Percentiles rank a stretch among this genome's conserved stretches.
phyloP scores from a whole-genome alignment of 2,329 filamentous ascomycete genomes.

The Ambrosiella beaveri region DNA sequence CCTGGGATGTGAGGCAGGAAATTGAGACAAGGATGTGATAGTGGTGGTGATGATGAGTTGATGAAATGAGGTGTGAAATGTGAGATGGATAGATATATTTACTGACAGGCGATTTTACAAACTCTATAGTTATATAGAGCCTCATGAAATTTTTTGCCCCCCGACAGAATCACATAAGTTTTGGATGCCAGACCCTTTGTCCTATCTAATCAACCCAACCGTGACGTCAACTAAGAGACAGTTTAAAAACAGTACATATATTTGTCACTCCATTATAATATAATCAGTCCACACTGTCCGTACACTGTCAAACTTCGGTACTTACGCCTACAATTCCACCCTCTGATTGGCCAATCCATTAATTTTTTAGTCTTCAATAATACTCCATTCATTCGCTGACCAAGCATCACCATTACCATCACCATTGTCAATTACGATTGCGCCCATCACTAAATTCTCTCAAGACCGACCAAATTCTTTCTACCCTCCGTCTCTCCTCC shows the following conservation, averaged over 20 bases:
- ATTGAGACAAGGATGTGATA: background rate
- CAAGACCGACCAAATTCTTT: background rate
- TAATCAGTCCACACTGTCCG: background rate
- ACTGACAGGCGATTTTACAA: too few relatives aligned
- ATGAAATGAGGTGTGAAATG: too few relatives aligned
- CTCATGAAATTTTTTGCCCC: too few relatives aligned
- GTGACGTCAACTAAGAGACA: background rate
- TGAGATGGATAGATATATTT: too few relatives aligned
- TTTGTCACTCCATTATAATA: background rate
- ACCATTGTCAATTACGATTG: background rate
- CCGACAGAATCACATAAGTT: too few relatives aligned
- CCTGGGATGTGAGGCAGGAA: constrained; percentile 6
- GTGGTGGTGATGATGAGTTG: background rate
- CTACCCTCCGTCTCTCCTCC: background rate
- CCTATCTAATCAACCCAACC: too few relatives aligned
- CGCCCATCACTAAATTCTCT: background rate
- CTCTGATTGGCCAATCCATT: constrained; percentile 1
- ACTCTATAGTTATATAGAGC: too few relatives aligned
- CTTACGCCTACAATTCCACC: background rate
- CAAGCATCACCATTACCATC: background rate
- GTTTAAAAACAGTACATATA: background rate
- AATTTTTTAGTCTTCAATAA: background rate
- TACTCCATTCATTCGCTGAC: background rate
- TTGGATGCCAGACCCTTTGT: too few relatives aligned
- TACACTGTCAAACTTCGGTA: background rate